Evolutionary conservation across 306 rosid genomes (phyloP), one percentile per base, ranked within the genome.

Genomic region (Gleditsia sinensis): DNA sequence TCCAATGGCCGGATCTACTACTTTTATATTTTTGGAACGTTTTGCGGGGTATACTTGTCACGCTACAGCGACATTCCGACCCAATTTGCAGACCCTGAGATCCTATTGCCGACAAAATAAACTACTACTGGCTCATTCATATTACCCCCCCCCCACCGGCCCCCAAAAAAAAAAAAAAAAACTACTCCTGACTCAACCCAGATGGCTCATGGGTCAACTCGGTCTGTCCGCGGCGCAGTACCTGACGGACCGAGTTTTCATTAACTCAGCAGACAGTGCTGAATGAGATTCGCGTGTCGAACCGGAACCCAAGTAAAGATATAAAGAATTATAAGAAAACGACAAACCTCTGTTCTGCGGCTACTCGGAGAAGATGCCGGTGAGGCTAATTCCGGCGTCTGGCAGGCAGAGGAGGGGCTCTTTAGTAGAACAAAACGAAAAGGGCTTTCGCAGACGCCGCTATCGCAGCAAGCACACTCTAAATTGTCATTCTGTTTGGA

Each of bases 341-440:
- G 69, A 78, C 88, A 70, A 78, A 94, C 98, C 98, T 88, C 77
- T 32, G 68, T 79, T 67, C 34, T 74, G 67, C 10, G 83, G 84
- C 75, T 89, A 61, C 23, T 43, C 19, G 98, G 90, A 8, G 96
- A 88, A 1, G 72, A 9, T 24, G 63, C 72, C 82, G 96, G 91
- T 7, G 97, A 88, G 0, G 85, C 1, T 39, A 89, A 87, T 16
- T 89, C 96, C 42, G 96, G 98, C 27, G 91, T 87, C 21, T 79
- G 85, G 81, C 43, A 55, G 48, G 89, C 87, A 43, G 90, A 27
- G 7, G 88, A 69, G 0, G 83, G 84, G 42, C 74, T 88, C 1
- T 60, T 34, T 21, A 82, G 83, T 14, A 90, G 90, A 30, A 81
- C 88, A 55, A 91, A 91, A 53, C 83, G 92, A 48, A 92, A 91